Conservation (phyloP, 768 basidiomycete genomes). For the Naganishia friedmannii region DNA sequence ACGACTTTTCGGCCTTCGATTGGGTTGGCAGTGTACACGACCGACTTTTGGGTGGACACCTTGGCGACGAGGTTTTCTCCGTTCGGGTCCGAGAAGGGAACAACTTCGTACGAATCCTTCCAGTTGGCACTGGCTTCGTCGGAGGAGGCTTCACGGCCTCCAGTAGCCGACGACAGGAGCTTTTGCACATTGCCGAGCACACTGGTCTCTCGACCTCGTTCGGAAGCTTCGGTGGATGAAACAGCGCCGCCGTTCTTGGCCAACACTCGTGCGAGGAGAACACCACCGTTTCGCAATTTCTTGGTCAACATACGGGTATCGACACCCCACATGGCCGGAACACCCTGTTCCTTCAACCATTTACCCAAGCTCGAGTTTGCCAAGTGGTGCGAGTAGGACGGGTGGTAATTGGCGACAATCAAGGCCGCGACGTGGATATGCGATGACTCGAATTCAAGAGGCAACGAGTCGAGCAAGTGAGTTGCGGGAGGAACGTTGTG, state of each 20-base stretch:
- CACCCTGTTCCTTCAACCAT: conserved; percentile 91
- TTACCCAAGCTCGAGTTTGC: conserved; percentile 78
- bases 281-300: conserved; percentile 89
- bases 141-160: conserved; percentile 38
- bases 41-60: conserved; percentile 71
- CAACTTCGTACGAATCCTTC: conserved; percentile 76
- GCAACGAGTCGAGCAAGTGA: conserved; percentile 51
- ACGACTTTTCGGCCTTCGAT: conserved; percentile 57
- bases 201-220: conserved; percentile 43
- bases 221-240: conserved; percentile 43
- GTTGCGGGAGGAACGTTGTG: conserved; percentile 50
- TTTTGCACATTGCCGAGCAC: conserved; percentile 42
- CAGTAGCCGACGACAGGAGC: conserved; percentile 38
- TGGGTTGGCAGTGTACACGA: conserved; percentile 63
- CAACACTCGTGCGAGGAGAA: conserved; percentile 81
- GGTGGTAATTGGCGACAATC: conserved; percentile 86
- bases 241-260: conserved; percentile 61
- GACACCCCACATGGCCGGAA: conserved; percentile 92
- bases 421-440: conserved; percentile 90
- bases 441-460: conserved; percentile 82
- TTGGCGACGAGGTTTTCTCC: conserved; percentile 81
- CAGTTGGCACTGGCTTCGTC: conserved; percentile 57
- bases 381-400: conserved; percentile 83
- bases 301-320: conserved; percentile 97
- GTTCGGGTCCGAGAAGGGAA: conserved; percentile 86